Conservation (phyloP, 176 grass and related monocot genomes). For the Phoenix dactylifera region DNA sequence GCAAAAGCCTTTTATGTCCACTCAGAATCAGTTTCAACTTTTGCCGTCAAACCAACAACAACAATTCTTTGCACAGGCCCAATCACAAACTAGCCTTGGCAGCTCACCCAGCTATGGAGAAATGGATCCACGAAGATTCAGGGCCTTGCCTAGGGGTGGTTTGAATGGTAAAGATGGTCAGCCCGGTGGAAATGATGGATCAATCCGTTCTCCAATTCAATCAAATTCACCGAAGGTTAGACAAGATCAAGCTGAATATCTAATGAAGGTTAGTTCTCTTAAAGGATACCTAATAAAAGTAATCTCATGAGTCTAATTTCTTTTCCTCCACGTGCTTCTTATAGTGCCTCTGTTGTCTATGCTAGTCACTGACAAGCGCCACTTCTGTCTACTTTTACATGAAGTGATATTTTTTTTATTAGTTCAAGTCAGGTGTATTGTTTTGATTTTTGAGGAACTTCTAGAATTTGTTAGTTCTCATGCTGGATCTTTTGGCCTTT, state of each 20-base stretch:
- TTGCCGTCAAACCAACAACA: slow-evolving; percentile 54
- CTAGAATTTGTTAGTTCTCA: too few relatives aligned
- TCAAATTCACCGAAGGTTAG: slow-evolving; percentile 71
- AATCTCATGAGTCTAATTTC: too few relatives aligned
- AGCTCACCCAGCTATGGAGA: slow-evolving; percentile 25
- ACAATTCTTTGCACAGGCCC: slow-evolving; percentile 63
- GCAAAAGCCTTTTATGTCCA: slow-evolving; percentile 68
- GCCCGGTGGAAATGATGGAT: slow-evolving; percentile 40
- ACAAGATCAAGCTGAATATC: slow-evolving; percentile 43
- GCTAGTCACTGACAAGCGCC: too few relatives aligned
- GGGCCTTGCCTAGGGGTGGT: slow-evolving; percentile 47
- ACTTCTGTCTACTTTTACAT: too few relatives aligned
- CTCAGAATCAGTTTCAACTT: slow-evolving; percentile 86
- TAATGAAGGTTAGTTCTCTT: slow-evolving; percentile 48
- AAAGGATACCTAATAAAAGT: neutral
- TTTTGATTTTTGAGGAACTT: too few relatives aligned
- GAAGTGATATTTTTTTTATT: too few relatives aligned
- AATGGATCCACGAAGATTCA: slow-evolving; percentile 31
- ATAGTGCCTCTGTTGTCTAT: too few relatives aligned
- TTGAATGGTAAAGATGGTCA: slow-evolving; percentile 46
- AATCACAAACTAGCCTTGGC: slow-evolving; percentile 47
- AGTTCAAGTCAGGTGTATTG: too few relatives aligned
- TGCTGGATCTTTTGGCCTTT: too few relatives aligned
- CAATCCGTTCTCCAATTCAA: slow-evolving; percentile 70
- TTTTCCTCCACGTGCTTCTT: too few relatives aligned